Evolutionary conservation across 2,329 filamentous ascomycete genomes (phyloP).

Genomic region (Fusarium goolgardi): DNA sequence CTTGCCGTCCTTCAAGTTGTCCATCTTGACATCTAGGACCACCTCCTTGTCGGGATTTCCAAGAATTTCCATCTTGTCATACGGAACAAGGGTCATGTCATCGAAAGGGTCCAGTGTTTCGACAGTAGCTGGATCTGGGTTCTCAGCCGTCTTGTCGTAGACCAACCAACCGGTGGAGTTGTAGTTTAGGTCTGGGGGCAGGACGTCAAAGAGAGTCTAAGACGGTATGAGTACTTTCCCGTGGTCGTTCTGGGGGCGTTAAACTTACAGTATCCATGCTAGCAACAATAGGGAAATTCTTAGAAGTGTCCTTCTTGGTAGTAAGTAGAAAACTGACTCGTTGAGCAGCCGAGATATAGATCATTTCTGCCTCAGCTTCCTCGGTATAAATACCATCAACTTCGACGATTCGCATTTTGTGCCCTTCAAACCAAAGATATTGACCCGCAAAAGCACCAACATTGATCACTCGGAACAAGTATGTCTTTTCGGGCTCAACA

Average conservation of each 20-base stretch:
- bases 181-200: slow-evolving; percentile 75
- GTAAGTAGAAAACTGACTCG: slow-evolving; percentile 72
- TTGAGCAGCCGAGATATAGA: slow-evolving; percentile 77
- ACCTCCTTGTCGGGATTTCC: slow-evolving; percentile 72
- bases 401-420: slow-evolving; percentile 76
- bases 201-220: slow-evolving; percentile 72
- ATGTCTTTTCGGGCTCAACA: slow-evolving; percentile 75
- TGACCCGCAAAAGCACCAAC: slow-evolving; percentile 77
- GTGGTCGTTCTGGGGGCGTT: fast-evolving
- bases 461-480: slow-evolving; percentile 78
- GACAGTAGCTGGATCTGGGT: slow-evolving; percentile 65
- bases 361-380: slow-evolving; percentile 66
- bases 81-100: slow-evolving; percentile 77
- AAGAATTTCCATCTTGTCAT: slow-evolving; percentile 72
- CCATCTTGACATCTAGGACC: slow-evolving; percentile 72
- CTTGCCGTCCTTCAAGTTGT: slow-evolving; percentile 70
- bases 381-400: slow-evolving; percentile 78
- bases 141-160: slow-evolving; percentile 61
- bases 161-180: slow-evolving; percentile 73
- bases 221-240: slow-evolving; percentile 1
- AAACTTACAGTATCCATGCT: slow-evolving; percentile 74
- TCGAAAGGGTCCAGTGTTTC: slow-evolving; percentile 76
- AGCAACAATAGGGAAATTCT: slow-evolving; percentile 75
- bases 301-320: slow-evolving; percentile 68
- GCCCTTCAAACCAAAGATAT: slow-evolving; percentile 74